Evolutionary conservation across 768 basidiomycete species (phyloP).

Genomic region (Lactarius sp.): DNA sequence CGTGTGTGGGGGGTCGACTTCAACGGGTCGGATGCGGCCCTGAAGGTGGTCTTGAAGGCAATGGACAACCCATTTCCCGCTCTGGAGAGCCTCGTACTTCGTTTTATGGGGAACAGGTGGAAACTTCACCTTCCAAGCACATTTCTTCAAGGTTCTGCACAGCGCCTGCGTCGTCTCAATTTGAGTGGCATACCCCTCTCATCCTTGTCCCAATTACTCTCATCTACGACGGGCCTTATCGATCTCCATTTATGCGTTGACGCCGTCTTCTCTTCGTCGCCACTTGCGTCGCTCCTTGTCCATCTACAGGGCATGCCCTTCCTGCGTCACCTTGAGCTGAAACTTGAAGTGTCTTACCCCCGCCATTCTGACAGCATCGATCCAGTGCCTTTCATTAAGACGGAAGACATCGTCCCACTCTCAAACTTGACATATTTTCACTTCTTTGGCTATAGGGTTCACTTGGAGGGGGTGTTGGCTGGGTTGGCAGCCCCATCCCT

Average conservation of each 20-base stretch:
- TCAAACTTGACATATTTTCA: background rate
- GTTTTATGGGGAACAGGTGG: too few relatives aligned
- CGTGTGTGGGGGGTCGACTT: background rate
- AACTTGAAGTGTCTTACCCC: background rate
- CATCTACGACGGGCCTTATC: background rate
- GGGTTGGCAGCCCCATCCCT: slow-evolving; percentile 4
- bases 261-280: background rate
- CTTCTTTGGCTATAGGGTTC: background rate
- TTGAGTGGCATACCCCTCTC: background rate
- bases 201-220: background rate
- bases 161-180: background rate
- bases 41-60: background rate
- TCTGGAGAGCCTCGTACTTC: background rate
- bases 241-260: background rate
- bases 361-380: too few relatives aligned
- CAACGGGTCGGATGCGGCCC: too few relatives aligned
- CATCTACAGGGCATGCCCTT: background rate
- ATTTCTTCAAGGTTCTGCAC: background rate
- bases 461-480: background rate
- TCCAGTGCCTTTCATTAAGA: too few relatives aligned
- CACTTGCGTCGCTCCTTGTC: background rate
- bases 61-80: background rate
- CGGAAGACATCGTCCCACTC: background rate
- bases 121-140: background rate
- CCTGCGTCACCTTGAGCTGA: background rate